Base-by-base conservation (phyloP, 306 rosid species). In the Morella rubra region DNA sequence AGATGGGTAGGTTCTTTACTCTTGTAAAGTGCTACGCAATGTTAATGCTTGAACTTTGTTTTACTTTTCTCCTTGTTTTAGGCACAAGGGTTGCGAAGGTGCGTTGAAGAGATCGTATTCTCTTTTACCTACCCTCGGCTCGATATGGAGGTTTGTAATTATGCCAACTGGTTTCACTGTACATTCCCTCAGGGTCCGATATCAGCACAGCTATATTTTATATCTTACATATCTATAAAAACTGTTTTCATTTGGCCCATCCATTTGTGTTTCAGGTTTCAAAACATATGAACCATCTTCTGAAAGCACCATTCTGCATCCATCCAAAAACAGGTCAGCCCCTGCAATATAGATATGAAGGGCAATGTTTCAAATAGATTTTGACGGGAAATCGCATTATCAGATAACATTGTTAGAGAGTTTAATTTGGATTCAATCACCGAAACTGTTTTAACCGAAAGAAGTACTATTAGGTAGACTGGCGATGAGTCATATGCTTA, bases 211-310 rank as follows among this genome's bases (percentile, higher is more conserved):
- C 20, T 52, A 9, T 11, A 7, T 54, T 27, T 1, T 22, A 32
- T 59, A 11, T 69, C 12, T 13, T 52, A 22, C 44, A 66, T 50
- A 41, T 8, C 46, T 42, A 15, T 65, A 16, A n/a, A 41, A 66
- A 62, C 49, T 66, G 15, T 66, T 66, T 3, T 60, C 71, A 73
- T 42, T 40, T 76, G 64, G 32, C 60, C 67, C 37, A 51, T 73
- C 73, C 78, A 40, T 60, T 80, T 54, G 11, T 82, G 52, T 68
- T 83, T 46, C 78, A 93, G 98, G 97, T 93, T 83, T 86, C 96
- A 7, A 93, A 91, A 79, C 91, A 91, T 77, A 93, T 89, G 98
- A 93, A 93, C 84, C 98, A 93, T 82, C 84, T 93, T 85, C 81
- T 91, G 32, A 91, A 91, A 83, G 98, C 97, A 58, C 97, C 97